phyloP scores from a whole-genome alignment of 2,329 filamentous ascomycete species.

The Trichoderma atrobrunneum region DNA sequence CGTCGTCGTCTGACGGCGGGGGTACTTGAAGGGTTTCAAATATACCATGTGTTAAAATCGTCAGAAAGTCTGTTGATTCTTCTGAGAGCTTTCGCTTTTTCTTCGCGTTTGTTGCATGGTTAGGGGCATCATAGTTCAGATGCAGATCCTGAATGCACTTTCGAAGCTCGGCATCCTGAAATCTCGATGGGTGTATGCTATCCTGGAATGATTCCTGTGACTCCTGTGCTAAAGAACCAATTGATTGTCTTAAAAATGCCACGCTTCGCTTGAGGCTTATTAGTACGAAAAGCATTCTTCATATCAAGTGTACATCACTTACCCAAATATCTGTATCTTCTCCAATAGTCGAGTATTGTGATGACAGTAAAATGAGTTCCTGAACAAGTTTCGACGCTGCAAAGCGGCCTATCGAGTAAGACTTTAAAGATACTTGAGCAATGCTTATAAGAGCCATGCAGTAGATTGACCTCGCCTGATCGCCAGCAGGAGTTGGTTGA shows the following conservation, averaged over 20 bases:
- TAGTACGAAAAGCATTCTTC: conserved; percentile 19
- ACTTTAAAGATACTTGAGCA: conserved; percentile 34
- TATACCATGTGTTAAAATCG: conserved; percentile 25
- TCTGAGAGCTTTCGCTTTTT: conserved; percentile 33
- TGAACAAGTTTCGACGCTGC: conserved; percentile 43
- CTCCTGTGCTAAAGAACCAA: conserved; percentile 23
- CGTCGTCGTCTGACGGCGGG: conserved; percentile 24
- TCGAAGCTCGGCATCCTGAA: conserved; percentile 30
- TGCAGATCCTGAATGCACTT: conserved; percentile 30
- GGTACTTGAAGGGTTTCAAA: conserved; percentile 32
- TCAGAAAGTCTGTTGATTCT: conserved; percentile 23
- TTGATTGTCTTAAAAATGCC: conserved; percentile 30
- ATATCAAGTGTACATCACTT: conserved; percentile 20
- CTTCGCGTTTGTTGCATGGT: conserved; percentile 17
- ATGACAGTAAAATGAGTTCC: conserved; percentile 38
- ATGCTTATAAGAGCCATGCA: conserved; percentile 41
- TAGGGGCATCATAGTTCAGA: conserved; percentile 27
- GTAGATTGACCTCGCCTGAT: conserved; percentile 34
- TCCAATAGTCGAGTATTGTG: conserved; percentile 31
- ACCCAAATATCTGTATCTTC: conserved; percentile 44
- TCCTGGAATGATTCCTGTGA: conserved; percentile 25
- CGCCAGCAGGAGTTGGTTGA: conserved; percentile 28
- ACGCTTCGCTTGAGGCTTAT: conserved; percentile 30
- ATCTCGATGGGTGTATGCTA: conserved; percentile 30
- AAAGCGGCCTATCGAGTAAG: conserved; percentile 38